Evolutionary conservation across 257 asterid species (phyloP).

Genomic region (Paulownia fortunei): DNA sequence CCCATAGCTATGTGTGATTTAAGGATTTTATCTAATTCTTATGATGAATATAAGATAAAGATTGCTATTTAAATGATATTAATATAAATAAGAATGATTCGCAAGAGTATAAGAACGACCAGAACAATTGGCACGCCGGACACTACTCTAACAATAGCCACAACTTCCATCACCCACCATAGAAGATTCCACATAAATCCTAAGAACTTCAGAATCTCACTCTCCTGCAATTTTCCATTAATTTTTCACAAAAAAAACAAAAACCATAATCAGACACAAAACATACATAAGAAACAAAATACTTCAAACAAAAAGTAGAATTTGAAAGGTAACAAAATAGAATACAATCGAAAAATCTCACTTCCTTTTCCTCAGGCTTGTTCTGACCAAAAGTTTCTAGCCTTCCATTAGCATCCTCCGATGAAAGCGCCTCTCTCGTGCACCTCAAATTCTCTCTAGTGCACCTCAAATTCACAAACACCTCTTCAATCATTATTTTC

Average conservation of each 20-base stretch:
- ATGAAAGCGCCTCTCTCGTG: slow-evolving; percentile 57
- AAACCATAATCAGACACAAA: slow-evolving; percentile 7
- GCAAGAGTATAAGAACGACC: too few species aligned
- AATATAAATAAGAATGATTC: too few species aligned
- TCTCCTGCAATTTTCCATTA: slow-evolving; percentile 47
- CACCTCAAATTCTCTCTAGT: slow-evolving; percentile 68
- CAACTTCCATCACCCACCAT: slow-evolving; percentile 69
- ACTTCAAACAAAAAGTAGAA: not conserved
- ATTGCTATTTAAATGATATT: too few species aligned
- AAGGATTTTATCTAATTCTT: too few species aligned
- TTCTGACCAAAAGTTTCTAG: slow-evolving; percentile 68
- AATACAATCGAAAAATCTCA: slow-evolving; percentile 21
- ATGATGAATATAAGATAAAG: too few species aligned
- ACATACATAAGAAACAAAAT: not conserved
- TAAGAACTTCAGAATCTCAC: slow-evolving; percentile 52
- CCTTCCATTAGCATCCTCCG: slow-evolving; percentile 56
- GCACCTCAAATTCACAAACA: too few species aligned
- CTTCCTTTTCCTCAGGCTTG: slow-evolving; percentile 82
- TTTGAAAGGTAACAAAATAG: not conserved
- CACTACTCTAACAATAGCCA: too few species aligned
- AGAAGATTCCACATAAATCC: slow-evolving; percentile 70
- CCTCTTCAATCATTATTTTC: slow-evolving; percentile 73
- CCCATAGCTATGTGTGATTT: too few species aligned
- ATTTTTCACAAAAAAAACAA: not conserved
- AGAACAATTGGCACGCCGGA: too few species aligned